These are phyloP conservation scores for Cutaneotrichosporon spelunceum DNA, from an alignment of 1,284 basidiomycete genomes.

Conservation along the genomic window DNA sequence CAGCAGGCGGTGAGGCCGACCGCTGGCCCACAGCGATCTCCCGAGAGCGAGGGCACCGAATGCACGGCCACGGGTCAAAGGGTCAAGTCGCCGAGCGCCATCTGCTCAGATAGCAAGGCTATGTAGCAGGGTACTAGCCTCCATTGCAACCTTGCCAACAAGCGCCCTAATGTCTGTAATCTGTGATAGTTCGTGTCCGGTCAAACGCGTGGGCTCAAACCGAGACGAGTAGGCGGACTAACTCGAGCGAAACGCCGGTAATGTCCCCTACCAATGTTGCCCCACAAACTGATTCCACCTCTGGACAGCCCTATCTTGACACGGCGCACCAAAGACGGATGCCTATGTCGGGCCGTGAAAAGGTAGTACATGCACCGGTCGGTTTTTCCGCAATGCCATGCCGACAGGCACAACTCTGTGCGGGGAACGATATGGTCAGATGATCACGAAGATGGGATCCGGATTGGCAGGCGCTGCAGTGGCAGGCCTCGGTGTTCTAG, in stretches of 20 bases:
- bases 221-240: not conserved
- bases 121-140: not conserved
- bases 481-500: not conserved
- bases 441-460: not conserved
- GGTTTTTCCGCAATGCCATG: not conserved
- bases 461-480: not conserved
- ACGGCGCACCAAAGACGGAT: not conserved
- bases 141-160: not conserved
- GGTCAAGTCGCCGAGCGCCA: too few relatives aligned
- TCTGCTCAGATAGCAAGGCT: too few relatives aligned
- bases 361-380: not conserved
- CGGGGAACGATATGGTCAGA: not conserved
- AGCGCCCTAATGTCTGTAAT: too few relatives aligned
- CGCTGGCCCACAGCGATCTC: too few relatives aligned
- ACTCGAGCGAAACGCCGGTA: constrained; percentile 2
- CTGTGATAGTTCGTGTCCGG: too few relatives aligned
- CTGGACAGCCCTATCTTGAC: not conserved
- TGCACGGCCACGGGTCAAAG: too few relatives aligned
- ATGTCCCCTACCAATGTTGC: not conserved
- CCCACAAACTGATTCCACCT: not conserved
- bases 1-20: too few relatives aligned
- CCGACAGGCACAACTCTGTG: not conserved
- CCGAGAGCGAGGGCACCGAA: too few relatives aligned
- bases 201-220: not conserved
- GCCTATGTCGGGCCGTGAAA: not conserved